phyloP scores from a whole-genome alignment of 1,139 yeast genomes.

The Scheffersomyces lignicola region DNA sequence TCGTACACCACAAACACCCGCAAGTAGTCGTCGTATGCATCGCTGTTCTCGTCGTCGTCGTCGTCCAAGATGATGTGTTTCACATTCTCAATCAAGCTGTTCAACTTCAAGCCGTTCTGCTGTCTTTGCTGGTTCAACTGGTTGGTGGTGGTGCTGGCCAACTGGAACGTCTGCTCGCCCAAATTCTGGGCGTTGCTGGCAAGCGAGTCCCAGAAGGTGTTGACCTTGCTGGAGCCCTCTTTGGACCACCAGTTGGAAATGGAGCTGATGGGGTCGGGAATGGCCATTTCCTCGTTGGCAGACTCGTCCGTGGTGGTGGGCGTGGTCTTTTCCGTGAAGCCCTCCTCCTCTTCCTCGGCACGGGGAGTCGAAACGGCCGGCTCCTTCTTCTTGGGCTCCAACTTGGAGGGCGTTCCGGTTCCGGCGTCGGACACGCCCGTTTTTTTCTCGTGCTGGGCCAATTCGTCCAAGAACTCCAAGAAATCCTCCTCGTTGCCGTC shows the following conservation, averaged over 20 bases:
- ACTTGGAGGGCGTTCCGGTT: constrained; percentile 14
- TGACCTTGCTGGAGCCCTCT: constrained; percentile 75
- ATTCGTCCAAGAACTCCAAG: constrained; percentile 82
- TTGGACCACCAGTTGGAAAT: constrained; percentile 90
- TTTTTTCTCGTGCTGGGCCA: constrained; percentile 52
- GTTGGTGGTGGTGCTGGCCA: constrained; percentile 45
- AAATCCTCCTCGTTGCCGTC: constrained; percentile 67
- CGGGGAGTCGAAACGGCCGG: background rate
- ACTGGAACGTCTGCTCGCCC: constrained; percentile 43
- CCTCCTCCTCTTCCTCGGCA: constrained; percentile 10
- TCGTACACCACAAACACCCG: constrained; percentile 69
- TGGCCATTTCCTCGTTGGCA: constrained; percentile 11
- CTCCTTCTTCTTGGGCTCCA: constrained; percentile 28
- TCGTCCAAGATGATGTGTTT: constrained; percentile 70
- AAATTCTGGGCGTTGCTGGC: constrained; percentile 44
- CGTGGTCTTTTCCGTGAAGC: constrained; percentile 5
- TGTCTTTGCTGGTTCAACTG: constrained; percentile 44
- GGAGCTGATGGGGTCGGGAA: constrained; percentile 62
- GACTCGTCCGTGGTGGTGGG: constrained; percentile 12
- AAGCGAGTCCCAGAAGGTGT: constrained; percentile 64
- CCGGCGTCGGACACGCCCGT: constrained; percentile 10
- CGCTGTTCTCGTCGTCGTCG: constrained; percentile 40
- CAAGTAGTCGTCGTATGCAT: constrained; percentile 35
- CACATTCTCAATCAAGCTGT: constrained; percentile 36
- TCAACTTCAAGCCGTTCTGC: constrained; percentile 33